Conservation (phyloP, 2,329 filamentous ascomycete genomes). For the Tolypocladium paradoxum region DNA sequence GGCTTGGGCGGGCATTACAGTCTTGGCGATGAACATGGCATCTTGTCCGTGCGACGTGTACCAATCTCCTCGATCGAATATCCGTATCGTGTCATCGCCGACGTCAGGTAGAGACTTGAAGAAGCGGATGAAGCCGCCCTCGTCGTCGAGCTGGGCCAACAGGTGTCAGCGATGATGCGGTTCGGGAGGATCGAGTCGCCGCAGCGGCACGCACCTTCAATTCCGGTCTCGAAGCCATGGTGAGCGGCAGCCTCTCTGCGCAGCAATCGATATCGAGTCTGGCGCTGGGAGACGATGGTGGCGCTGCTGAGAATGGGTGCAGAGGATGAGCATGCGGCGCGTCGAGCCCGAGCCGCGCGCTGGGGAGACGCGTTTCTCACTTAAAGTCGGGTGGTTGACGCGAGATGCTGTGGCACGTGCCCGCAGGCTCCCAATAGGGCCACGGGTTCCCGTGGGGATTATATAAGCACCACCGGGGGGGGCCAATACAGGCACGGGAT, state of each 20-base stretch:
- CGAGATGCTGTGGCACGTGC: not conserved
- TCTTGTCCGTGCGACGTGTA: slow-evolving; percentile 89
- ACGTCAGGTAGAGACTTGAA: slow-evolving; percentile 75
- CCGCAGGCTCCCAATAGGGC: no score
- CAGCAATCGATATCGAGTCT: not conserved
- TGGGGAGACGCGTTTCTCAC: slow-evolving; percentile 12
- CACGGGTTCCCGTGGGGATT: no score
- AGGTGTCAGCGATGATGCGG: not conserved
- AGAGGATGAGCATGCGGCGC: slow-evolving; percentile 3
- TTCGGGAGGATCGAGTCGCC: not conserved
- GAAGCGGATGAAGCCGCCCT: slow-evolving; percentile 91
- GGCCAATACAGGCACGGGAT: no score
- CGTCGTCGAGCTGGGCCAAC: slow-evolving; percentile 69
- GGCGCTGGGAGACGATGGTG: not conserved
- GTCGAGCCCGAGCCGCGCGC: not conserved
- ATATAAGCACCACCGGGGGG: no score
- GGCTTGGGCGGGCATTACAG: slow-evolving; percentile 33
- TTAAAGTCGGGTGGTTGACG: slow-evolving; percentile 6
- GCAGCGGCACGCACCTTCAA: slow-evolving; percentile 42
- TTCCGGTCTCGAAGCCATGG: slow-evolving; percentile 62
- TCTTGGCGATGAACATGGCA: slow-evolving; percentile 72
- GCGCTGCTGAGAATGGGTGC: not conserved
- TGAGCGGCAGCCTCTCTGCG: slow-evolving; percentile 11
- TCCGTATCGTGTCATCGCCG: slow-evolving; percentile 66
- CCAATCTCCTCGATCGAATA: slow-evolving; percentile 91